Base-by-base conservation (phyloP, 2,329 filamentous ascomycete species). In the Ceratocystis variospora region DNA sequence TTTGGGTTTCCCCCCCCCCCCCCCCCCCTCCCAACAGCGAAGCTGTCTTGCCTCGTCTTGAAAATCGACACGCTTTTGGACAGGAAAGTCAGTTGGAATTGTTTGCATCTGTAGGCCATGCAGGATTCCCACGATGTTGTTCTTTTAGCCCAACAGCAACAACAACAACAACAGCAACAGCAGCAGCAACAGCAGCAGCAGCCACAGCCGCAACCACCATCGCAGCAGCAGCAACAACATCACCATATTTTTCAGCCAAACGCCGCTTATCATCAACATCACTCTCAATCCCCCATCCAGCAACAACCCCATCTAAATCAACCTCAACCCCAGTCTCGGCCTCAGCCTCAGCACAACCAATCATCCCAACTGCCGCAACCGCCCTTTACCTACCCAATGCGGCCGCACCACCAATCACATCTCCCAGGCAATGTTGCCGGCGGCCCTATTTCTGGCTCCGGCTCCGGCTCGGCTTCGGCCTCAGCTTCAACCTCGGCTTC, bases 311-410 rank as follows among this genome's bases (percentile, higher is more conserved):
- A 65, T 50, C 33, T 25, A 44, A 53, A 61, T 46, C 64, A 44
- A 31, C 65, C 62, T 46, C 48, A 48, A 33, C 22, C 55, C 33
- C 63, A 72, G 64, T 75, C 76, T 67, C 74, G 75, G 69, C 69
- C 69, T 67, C 79, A 80, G 73, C 68, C 69, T 53, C 71, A 69
- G 64, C 70, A 28, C 62, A 71, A 67, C 63, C 72, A 69, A 67
- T 73, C 28, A 33, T 55, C 37, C 41, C 67, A 53, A 44, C 65
- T 63, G 63, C 17, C 50, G 53, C 63, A 46, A 92, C 92, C 96
- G 76, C 79, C 84, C 68, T 85, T 90, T 73, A 96, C 96, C 76
- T 96, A 96, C 76, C 84, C 89, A 68, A 85, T 90, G 77, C 85
- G 89, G 71, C 85, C 89, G 55, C 85, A 85, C 75, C 88, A 91